phyloP scores from a whole-genome alignment of 768 basidiomycete genomes.

The Amanita exitialis region DNA sequence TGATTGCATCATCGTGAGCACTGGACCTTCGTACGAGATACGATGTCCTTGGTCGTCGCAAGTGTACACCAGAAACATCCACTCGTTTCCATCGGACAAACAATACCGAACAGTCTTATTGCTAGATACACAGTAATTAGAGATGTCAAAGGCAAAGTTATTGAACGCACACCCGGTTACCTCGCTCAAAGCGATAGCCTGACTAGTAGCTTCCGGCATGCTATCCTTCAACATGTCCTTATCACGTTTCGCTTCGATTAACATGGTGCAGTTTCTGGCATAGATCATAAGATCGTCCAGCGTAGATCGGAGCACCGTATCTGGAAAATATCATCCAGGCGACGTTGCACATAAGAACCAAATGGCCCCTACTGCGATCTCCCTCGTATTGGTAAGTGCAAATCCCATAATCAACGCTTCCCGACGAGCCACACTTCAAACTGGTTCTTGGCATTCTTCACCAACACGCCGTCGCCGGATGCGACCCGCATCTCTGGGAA shows the following conservation, averaged over 20 bases:
- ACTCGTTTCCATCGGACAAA: constrained; percentile 1
- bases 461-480: constrained; percentile 7
- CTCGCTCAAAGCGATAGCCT: constrained; percentile 3
- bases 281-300: background rate
- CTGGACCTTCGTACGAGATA: constrained; percentile 1
- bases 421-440: constrained; percentile 7
- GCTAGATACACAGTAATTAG: constrained; percentile 2
- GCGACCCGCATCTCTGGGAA: constrained; percentile 8
- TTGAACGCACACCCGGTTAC: background rate
- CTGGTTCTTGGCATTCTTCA: constrained; percentile 3
- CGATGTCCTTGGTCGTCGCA: background rate
- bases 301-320: background rate
- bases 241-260: background rate
- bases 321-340: background rate
- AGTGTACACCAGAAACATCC: constrained; percentile 1
- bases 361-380: background rate
- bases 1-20: constrained; percentile 1
- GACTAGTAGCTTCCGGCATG: constrained; percentile 1
- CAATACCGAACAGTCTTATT: constrained; percentile 4
- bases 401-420: constrained; percentile 7
- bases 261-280: background rate
- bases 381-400: constrained; percentile 1
- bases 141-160: background rate
- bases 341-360: background rate
- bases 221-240: background rate